Percentiles rank a stretch among this genome's conserved stretches.
Conservation (phyloP, 352 stramenopile species). For the Pythium apleroticum region DNA sequence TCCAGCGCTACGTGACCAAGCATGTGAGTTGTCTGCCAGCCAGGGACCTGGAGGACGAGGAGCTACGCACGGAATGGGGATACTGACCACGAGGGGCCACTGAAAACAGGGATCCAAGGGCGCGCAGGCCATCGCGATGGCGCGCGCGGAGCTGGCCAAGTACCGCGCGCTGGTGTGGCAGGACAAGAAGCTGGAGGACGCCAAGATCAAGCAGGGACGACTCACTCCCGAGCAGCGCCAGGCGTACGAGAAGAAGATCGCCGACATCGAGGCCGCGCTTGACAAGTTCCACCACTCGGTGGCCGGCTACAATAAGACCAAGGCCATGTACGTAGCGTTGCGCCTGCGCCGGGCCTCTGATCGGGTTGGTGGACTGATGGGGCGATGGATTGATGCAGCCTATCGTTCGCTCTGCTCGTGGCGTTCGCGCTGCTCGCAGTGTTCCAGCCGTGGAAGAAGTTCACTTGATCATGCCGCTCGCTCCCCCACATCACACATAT, state of each 20-base stretch:
- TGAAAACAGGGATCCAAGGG: constrained; percentile 51
- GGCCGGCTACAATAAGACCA: constrained; percentile 78
- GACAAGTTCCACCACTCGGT: constrained; percentile 78
- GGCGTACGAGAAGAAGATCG: constrained; percentile 74
- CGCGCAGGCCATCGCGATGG: constrained; percentile 71
- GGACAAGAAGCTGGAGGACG: constrained; percentile 84
- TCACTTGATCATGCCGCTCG: constrained; percentile 9
- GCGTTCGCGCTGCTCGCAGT: constrained; percentile 67
- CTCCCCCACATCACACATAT: not conserved
- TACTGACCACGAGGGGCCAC: constrained; percentile 1
- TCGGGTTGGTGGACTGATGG: not conserved
- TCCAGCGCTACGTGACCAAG: constrained; percentile 85
- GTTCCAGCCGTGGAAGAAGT: constrained; percentile 72
- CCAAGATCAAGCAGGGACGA: constrained; percentile 61
- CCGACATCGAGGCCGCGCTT: constrained; percentile 63
- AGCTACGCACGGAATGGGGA: not conserved
- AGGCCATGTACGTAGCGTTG: constrained; percentile 52
- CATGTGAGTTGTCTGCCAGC: constrained; percentile 37
- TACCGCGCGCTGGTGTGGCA: constrained; percentile 76
- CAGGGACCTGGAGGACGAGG: not conserved
- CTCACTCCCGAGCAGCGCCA: constrained; percentile 52
- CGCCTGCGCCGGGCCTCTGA: not conserved
- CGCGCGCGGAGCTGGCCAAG: constrained; percentile 78
- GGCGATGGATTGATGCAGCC: constrained; percentile 12
- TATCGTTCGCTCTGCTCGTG: constrained; percentile 48